Percentiles rank a stretch among this genome's conserved stretches.
Evolutionary conservation across 2,329 filamentous ascomycete species (phyloP).

Genomic region (Hymenoscyphus fraxineus): DNA sequence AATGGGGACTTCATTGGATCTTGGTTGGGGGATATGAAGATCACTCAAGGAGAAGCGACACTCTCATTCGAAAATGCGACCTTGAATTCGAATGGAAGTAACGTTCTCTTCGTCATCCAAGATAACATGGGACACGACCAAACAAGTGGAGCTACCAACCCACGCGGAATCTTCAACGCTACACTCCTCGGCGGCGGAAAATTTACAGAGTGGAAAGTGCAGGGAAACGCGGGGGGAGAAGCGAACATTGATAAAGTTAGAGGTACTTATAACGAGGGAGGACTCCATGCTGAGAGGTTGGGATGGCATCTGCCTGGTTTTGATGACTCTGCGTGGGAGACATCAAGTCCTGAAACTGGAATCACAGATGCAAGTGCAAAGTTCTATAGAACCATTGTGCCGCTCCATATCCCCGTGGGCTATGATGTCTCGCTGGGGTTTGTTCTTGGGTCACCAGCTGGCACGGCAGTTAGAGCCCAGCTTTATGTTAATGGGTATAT

Average conservation of each 20-base stretch:
- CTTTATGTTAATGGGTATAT: slow-evolving; percentile 65
- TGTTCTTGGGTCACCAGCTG: slow-evolving; percentile 44
- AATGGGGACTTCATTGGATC: slow-evolving; percentile 56
- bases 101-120: slow-evolving; percentile 53
- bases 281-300: slow-evolving; percentile 53
- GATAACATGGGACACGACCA: slow-evolving; percentile 60
- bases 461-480: slow-evolving; percentile 47
- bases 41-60: slow-evolving; percentile 37
- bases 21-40: slow-evolving; percentile 47
- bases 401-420: slow-evolving; percentile 47
- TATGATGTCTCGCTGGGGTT: slow-evolving; percentile 56
- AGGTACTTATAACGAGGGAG: slow-evolving; percentile 54
- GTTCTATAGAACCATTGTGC: slow-evolving; percentile 52
- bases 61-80: slow-evolving; percentile 51
- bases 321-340: slow-evolving; percentile 44
- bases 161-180: slow-evolving; percentile 51
- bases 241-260: slow-evolving; percentile 51
- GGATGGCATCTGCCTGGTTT: slow-evolving; percentile 58
- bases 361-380: slow-evolving; percentile 49
- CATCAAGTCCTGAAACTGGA: slow-evolving; percentile 33
- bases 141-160: slow-evolving; percentile 44
- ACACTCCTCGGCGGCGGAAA: slow-evolving; percentile 41
- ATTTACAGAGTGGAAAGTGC: slow-evolving; percentile 49
- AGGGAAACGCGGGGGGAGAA: slow-evolving; percentile 53
- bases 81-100: slow-evolving; percentile 39